A percentile compares a stretch with the other conserved stretches of the same genome.
Conservation (phyloP, 2,329 filamentous ascomycete genomes). For the Didymella sp. region DNA sequence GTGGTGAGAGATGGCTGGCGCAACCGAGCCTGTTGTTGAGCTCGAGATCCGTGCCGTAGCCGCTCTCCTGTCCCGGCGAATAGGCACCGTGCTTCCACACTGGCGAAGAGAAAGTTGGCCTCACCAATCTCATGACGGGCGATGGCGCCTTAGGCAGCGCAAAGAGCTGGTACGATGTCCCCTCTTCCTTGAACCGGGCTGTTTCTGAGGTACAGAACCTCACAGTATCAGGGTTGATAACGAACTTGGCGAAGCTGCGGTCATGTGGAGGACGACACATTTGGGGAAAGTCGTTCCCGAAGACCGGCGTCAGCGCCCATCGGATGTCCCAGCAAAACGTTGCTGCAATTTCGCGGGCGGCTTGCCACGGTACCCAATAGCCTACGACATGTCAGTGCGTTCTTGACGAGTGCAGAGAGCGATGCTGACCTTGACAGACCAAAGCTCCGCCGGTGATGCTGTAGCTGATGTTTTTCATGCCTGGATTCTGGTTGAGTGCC, state of each 20-base stretch:
- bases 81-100: slow-evolving; percentile 20
- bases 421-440: slow-evolving; percentile 70
- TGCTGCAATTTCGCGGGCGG: slow-evolving; percentile 83
- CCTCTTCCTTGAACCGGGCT: slow-evolving; percentile 44
- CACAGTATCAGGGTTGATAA: slow-evolving; percentile 51
- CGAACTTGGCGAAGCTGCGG: slow-evolving; percentile 63
- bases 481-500: slow-evolving; percentile 72
- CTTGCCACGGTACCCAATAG: slow-evolving; percentile 94
- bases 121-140: slow-evolving; percentile 19
- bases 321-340: slow-evolving; percentile 90
- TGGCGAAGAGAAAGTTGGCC: slow-evolving; percentile 24
- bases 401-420: not conserved
- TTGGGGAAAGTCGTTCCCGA: slow-evolving; percentile 80
- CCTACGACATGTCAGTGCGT: slow-evolving; percentile 59
- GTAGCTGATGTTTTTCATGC: slow-evolving; percentile 86
- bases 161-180: slow-evolving; percentile 22
- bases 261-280: slow-evolving; percentile 72
- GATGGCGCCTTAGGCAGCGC: not conserved
- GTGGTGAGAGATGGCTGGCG: slow-evolving; percentile 52
- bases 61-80: slow-evolving; percentile 47
- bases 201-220: slow-evolving; percentile 48
- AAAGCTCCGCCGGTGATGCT: slow-evolving; percentile 95
- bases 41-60: slow-evolving; percentile 54
- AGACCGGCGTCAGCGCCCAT: slow-evolving; percentile 85
- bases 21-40: slow-evolving; percentile 44